Evolutionary conservation across 2,329 filamentous ascomycete species (phyloP).

Genomic region (Fusarium gaditjirri): DNA sequence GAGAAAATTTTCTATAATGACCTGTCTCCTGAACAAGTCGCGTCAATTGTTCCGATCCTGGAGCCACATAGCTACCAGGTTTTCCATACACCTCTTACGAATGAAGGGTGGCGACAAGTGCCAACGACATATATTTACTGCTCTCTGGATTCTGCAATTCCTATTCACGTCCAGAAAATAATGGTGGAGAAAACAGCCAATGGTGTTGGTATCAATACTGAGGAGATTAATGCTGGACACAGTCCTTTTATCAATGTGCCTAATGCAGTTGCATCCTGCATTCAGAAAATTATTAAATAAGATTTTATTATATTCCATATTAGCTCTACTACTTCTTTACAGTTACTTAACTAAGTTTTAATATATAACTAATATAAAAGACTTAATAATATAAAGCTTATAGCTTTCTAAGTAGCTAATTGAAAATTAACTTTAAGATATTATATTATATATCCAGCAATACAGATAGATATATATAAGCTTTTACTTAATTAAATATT

Average conservation of each 20-base stretch:
- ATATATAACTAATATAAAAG: no score
- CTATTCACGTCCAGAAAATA: neutral
- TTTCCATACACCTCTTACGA: neutral
- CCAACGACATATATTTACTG: neutral
- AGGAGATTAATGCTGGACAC: neutral
- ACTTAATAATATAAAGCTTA: no score
- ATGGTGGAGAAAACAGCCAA: neutral
- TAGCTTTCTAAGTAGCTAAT: no score
- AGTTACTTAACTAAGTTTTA: no score
- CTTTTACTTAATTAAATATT: no score
- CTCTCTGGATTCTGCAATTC: neutral
- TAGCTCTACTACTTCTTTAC: no score
- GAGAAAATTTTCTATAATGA: neutral
- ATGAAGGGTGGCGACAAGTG: neutral
- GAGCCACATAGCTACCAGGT: neutral
- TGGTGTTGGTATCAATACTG: neutral
- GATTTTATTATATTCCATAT: no score
- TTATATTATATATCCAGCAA: no score
- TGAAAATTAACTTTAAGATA: no score
- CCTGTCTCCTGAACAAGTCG: neutral
- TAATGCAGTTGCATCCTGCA: neutral
- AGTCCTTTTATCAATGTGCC: neutral
- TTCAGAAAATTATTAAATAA: neutral
- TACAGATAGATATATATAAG: no score
- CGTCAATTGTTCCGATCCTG: neutral